Evolutionary conservation across 352 stramenopile genomes (phyloP), one percentile per base, ranked within the genome.

Genomic region (Plasmopara viticola): DNA sequence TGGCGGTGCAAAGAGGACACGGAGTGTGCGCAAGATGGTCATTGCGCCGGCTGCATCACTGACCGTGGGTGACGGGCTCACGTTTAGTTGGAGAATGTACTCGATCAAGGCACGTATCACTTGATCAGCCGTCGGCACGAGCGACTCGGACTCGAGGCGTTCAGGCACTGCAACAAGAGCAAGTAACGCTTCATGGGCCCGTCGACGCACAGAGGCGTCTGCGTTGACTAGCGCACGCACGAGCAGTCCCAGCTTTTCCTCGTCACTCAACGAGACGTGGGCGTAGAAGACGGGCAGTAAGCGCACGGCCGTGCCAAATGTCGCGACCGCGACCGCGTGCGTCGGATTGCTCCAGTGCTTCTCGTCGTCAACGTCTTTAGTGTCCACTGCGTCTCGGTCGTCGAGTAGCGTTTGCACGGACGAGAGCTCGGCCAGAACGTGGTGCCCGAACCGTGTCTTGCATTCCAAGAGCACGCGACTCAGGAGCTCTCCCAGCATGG

Each of bases 381-480:
- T 53, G 10, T 61, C 47, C 12, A 18, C 20, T 6, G 44, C 14
- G 13, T 51, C 44, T 0, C 34, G 9, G 47, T 52, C 49, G 6
- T 60, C 44, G n/a, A 37, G 43, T 17, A 45, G 45, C 17, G 37
- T 45, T 42, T 34, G 42, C 4, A 43, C 44, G 6, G 51, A 15
- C 12, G 55, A 53, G 31, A 58, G 53, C 8, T 77, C 69, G 6
- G 70, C 64, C 0, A 82, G 44, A 9, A 78, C 46, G 15, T 82
- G 68, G 9, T 84, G 69, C 2, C 80, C 82, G 25, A 89, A 69
- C 1, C 72, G 57, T 9, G 79, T 78, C 50, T 77, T 89, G 40
- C 77, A 87, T 35, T 84, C 77, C 9, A 90, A 76, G 39, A 90
- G 45, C 9, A 87, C 70, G 17, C 83, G 77, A 4, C 78, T 72